Evolutionary conservation across 805 yeast genomes (phyloP).

Genomic region (Kurtzmaniella fragi): DNA sequence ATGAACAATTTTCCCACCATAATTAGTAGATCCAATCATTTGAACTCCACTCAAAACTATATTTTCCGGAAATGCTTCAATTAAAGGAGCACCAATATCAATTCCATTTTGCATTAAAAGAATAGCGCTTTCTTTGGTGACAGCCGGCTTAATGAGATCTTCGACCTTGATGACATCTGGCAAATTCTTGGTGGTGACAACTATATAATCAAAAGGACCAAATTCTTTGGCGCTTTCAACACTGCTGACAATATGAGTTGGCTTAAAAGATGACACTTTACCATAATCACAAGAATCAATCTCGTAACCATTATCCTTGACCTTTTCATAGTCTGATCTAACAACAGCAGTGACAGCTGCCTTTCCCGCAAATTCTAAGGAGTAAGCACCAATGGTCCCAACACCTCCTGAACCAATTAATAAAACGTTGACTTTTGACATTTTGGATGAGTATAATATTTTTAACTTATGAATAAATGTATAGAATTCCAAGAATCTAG

Average conservation of each 20-base stretch:
- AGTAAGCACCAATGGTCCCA: slow-evolving; percentile 64
- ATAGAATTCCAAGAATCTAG: not conserved
- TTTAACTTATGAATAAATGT: not conserved
- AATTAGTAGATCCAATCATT: slow-evolving; percentile 50
- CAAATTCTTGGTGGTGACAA: slow-evolving; percentile 58
- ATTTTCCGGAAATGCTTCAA: slow-evolving; percentile 45
- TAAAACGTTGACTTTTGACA: slow-evolving; percentile 27
- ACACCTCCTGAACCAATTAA: slow-evolving; percentile 78
- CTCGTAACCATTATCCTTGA: slow-evolving; percentile 48
- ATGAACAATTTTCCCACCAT: slow-evolving; percentile 44
- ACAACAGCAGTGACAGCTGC: slow-evolving; percentile 57
- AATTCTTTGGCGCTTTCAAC: slow-evolving; percentile 31
- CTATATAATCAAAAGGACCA: slow-evolving; percentile 46
- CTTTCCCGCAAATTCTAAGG: slow-evolving; percentile 40
- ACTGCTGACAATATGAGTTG: slow-evolving; percentile 40
- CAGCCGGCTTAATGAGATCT: slow-evolving; percentile 47
- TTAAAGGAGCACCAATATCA: slow-evolving; percentile 54
- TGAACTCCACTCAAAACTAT: slow-evolving; percentile 54
- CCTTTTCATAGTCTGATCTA: slow-evolving; percentile 58
- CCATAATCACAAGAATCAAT: slow-evolving; percentile 66
- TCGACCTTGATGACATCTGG: slow-evolving; percentile 58
- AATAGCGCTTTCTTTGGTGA: slow-evolving; percentile 44
- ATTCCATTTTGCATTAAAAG: slow-evolving; percentile 65
- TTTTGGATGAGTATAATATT: not conserved
- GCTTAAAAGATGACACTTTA: slow-evolving; percentile 46